Percentiles rank a stretch among this genome's conserved stretches.
These are phyloP conservation scores for Rhizopus arrhizus DNA, from an alignment of 371 early-diverging fungal species.

Conservation along the genomic window DNA sequence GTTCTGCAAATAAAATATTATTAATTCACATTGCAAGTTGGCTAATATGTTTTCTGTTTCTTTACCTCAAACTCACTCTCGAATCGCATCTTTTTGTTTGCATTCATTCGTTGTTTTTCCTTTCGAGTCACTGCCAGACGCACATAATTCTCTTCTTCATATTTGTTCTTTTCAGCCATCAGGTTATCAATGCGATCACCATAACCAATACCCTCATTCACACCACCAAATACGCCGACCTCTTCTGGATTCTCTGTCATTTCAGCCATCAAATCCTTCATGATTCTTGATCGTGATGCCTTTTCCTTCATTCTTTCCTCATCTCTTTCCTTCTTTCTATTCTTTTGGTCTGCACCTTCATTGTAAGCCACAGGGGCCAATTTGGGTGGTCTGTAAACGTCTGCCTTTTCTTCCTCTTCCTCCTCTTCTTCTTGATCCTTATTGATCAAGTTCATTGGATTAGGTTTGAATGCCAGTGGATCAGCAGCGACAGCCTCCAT, in stretches of 20 bases:
- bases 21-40: slow-evolving; percentile 2
- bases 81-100: slow-evolving; percentile 63
- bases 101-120: slow-evolving; percentile 71
- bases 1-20: slow-evolving; percentile 38
- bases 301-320: slow-evolving; percentile 69
- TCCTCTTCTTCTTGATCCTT: slow-evolving; percentile 47
- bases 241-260: slow-evolving; percentile 90
- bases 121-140: slow-evolving; percentile 77
- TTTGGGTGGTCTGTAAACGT: slow-evolving; percentile 85
- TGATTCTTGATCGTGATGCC: slow-evolving; percentile 83
- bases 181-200: slow-evolving; percentile 57
- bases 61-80: slow-evolving; percentile 85
- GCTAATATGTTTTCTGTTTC: background rate
- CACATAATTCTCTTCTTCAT: slow-evolving; percentile 92
- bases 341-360: slow-evolving; percentile 57
- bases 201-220: slow-evolving; percentile 57
- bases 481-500: slow-evolving; percentile 56
- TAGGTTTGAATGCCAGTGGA: slow-evolving; percentile 87
- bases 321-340: slow-evolving; percentile 61
- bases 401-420: slow-evolving; percentile 23
- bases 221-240: slow-evolving; percentile 68
- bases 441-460: slow-evolving; percentile 69
- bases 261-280: slow-evolving; percentile 84
- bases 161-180: slow-evolving; percentile 69
- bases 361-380: slow-evolving; percentile 88